Evolutionary conservation across 495 filamentous ascomycete genomes (phyloP), one percentile per base, ranked within the genome.

Genomic region (Parmelia sp.): DNA sequence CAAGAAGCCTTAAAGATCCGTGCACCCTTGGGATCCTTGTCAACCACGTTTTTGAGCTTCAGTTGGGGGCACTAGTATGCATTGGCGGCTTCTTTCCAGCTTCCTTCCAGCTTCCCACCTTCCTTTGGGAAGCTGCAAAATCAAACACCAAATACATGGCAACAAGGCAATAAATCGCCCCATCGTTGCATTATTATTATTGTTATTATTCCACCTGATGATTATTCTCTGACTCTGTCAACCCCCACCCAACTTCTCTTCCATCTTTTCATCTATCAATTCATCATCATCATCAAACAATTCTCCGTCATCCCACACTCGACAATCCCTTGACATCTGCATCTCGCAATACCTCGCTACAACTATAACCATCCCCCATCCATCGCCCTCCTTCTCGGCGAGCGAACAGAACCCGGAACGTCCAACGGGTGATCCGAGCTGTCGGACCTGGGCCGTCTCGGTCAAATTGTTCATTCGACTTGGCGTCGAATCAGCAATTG

Each of bases 1-100:
- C 49, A 53, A 53, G 49, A 53, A 53, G 23, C 14, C 15, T 53
- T 17, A 53, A 53, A 53, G 1, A 31, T 53, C 27, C 27, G 49
- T 53, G 49, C 49, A 53, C 49, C 19, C 8, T 5, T 1, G 12
- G 2, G 5, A 53, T 53, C 49, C 49, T 5, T 53, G 49, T 53
- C 49, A 29, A 53, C 49, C 49, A 53, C 49, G 49, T 53, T 53
- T 31, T 53, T 53, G 14, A 53, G 27, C 27, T 53, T 23, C 45
- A 14, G n/a, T 49, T 49, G 45, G 45, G 45, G n/a, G 10, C n/a
- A 15, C 49, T 53, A 53, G 25, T 17, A 29, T 31, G 27, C 6
- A 25, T 53, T 53, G 49, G 49, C 49, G 25, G 12, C 25, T 29
- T 29, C 49, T 53, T 23, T 31, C 49, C 35, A 36, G 35, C 35